Evolutionary conservation across 106 monocot species (phyloP).

Genomic region (Apostasia shenzhenica): DNA sequence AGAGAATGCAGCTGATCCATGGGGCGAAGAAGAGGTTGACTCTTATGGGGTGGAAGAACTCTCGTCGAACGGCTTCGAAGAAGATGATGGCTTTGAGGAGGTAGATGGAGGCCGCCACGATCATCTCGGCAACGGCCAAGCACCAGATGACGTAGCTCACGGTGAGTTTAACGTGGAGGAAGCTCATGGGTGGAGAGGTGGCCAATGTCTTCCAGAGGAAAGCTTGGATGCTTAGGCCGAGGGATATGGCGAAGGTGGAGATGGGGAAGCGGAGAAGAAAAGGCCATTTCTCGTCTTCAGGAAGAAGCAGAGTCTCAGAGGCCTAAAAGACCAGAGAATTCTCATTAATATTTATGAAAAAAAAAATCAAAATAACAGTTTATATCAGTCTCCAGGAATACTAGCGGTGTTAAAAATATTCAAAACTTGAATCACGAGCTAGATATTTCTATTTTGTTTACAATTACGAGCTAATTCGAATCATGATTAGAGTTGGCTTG

Average conservation of each 20-base stretch:
- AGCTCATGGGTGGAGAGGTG: constrained; percentile 4
- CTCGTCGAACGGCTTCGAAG: constrained; percentile 52
- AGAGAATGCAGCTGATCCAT: constrained; percentile 46
- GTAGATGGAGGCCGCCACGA: constrained; percentile 20
- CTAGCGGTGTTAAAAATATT: too few species aligned
- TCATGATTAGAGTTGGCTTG: too few species aligned
- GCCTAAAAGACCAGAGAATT: too few species aligned
- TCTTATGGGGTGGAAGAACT: constrained; percentile 50
- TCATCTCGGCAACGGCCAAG: constrained; percentile 26
- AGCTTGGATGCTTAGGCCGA: constrained; percentile 14
- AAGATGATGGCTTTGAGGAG: constrained; percentile 37
- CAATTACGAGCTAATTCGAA: too few species aligned
- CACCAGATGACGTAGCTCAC: constrained; percentile 40
- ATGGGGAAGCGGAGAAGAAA: constrained; percentile 13
- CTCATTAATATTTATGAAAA: too few species aligned
- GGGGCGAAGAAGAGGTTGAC: constrained; percentile 71
- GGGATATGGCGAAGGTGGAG: constrained; percentile 7
- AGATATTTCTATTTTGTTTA: too few species aligned
- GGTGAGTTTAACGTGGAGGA: constrained; percentile 21
- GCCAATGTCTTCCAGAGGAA: constrained; percentile 14
- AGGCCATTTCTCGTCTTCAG: constrained; percentile 11
- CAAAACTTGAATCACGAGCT: too few species aligned
- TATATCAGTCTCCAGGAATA: too few species aligned
- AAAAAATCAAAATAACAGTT: too few species aligned
- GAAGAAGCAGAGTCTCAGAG: neutral